Evolutionary conservation across 179 eudicot genomes (phyloP).

Genomic region (Actinidia arguta): DNA sequence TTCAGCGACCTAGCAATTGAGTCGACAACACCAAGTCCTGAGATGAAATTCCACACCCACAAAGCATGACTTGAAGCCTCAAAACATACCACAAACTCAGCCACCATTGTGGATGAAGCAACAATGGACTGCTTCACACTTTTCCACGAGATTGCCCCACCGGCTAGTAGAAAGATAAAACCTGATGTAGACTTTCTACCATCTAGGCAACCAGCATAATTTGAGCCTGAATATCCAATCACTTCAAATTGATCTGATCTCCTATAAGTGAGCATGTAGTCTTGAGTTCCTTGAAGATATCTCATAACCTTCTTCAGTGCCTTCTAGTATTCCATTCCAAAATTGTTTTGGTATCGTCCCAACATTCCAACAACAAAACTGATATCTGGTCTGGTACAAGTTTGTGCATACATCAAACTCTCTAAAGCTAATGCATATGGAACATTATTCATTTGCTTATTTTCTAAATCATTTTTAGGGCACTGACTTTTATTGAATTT

Average conservation of each 20-base stretch:
- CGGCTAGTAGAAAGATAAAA: background rate
- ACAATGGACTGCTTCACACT: no score
- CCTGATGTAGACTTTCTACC: background rate
- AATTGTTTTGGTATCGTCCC: background rate
- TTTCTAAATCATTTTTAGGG: no score
- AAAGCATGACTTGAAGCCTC: constrained; percentile 2
- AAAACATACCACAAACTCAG: background rate
- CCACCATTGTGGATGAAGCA: no score
- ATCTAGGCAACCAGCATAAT: no score
- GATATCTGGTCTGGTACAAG: background rate
- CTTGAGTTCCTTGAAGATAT: no score
- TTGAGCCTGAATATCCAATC: no score
- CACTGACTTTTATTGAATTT: no score
- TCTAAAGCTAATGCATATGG: background rate
- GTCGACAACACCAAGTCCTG: background rate
- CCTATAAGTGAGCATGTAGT: no score
- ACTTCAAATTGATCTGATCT: no score
- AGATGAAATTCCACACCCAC: background rate
- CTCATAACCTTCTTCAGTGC: no score
- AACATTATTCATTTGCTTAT: no score
- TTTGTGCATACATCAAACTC: background rate
- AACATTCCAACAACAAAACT: background rate
- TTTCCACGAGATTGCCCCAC: background rate
- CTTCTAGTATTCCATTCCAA: no score
- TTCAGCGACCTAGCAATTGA: constrained; percentile 1